Evolutionary conservation across 2,329 filamentous ascomycete genomes (phyloP).

Genomic region (Arthrobotrys musiformis): DNA sequence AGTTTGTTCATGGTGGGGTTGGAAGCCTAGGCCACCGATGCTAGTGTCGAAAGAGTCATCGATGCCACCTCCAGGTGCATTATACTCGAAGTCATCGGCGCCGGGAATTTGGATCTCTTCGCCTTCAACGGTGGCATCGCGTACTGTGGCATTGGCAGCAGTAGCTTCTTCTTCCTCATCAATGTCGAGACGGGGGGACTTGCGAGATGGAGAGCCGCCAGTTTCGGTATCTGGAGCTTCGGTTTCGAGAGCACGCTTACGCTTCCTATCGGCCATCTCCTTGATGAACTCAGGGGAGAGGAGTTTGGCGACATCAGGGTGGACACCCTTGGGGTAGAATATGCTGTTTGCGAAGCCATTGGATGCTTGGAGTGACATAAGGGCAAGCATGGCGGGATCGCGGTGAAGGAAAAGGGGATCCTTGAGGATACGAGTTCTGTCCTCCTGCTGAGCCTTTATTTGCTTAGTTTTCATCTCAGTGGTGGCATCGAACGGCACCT

Average conservation of each 20-base stretch:
- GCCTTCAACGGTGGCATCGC: constrained; percentile 67
- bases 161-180: constrained; percentile 71
- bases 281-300: constrained; percentile 86
- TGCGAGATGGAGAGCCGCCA: constrained; percentile 64
- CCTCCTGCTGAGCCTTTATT: constrained; percentile 86
- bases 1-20: constrained; percentile 79
- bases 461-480: constrained; percentile 69
- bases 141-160: constrained; percentile 64
- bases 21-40: constrained; percentile 69
- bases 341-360: constrained; percentile 79
- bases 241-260: constrained; percentile 72
- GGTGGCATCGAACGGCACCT: constrained; percentile 82
- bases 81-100: constrained; percentile 62
- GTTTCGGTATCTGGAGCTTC: constrained; percentile 47
- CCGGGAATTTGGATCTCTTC: constrained; percentile 64
- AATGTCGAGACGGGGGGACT: constrained; percentile 75
- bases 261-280: constrained; percentile 82
- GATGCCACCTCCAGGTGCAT: constrained; percentile 17
- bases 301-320: constrained; percentile 87
- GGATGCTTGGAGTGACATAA: constrained; percentile 91
- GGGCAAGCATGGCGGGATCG: constrained; percentile 83
- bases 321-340: constrained; percentile 59
- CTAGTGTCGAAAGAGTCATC: constrained; percentile 48
- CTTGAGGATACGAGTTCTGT: constrained; percentile 86
- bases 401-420: constrained; percentile 83